phyloP scores from a whole-genome alignment of 495 filamentous ascomycete species.

The Aspergillus biplanus region DNA sequence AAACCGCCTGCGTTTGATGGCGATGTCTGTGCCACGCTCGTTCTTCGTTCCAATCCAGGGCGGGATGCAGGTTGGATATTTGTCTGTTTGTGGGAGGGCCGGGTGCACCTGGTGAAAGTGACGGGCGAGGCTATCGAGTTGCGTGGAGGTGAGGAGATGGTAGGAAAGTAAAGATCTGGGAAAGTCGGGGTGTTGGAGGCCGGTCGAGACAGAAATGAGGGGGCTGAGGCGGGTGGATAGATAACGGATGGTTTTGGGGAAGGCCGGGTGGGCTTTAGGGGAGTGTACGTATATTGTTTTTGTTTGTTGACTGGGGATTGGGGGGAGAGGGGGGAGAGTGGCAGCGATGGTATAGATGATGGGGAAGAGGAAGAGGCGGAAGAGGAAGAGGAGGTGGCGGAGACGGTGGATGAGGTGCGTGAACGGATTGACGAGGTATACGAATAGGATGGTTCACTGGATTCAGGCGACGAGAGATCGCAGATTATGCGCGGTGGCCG shows the following conservation, averaged over 20 bases:
- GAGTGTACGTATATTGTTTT: neutral
- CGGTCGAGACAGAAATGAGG: conserved; percentile 54
- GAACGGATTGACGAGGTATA: neutral
- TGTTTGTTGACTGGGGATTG: neutral
- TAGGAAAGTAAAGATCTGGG: conserved; percentile 70
- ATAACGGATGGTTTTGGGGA: conserved; percentile 33
- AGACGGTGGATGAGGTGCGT: neutral
- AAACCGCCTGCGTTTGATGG: conserved; percentile 63
- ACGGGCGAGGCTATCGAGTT: conserved; percentile 72
- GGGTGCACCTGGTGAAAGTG: conserved; percentile 75
- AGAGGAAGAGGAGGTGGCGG: neutral
- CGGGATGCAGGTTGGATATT: conserved; percentile 65
- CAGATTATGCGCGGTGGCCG: conserved; percentile 1
- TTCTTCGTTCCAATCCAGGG: conserved; percentile 39
- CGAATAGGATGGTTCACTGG: neutral
- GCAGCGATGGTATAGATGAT: neutral
- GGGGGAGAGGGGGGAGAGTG: neutral
- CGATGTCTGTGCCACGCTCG: conserved; percentile 41
- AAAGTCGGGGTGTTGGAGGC: conserved; percentile 65
- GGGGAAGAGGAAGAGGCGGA: neutral
- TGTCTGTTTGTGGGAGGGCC: conserved; percentile 49
- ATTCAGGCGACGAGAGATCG: neutral
- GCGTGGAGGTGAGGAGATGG: conserved; percentile 58
- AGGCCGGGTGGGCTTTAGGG: conserved; percentile 20
- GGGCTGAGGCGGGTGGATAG: conserved; percentile 40